phyloP scores from a whole-genome alignment of 345 rosid genomes.

The Camelina neglecta region DNA sequence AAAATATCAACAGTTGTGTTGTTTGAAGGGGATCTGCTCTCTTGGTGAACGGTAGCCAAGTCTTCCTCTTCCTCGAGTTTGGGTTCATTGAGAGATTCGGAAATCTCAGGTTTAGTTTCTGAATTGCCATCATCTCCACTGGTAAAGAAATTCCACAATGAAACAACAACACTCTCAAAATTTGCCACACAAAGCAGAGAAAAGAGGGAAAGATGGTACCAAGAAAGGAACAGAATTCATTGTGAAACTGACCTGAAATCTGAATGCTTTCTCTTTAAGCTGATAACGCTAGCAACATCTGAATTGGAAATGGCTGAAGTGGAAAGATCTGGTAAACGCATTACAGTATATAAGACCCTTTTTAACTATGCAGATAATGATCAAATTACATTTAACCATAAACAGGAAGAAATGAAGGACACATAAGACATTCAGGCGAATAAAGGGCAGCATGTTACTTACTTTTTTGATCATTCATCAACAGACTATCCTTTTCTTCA shows the following conservation, averaged over 20 bases:
- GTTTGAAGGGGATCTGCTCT: slow-evolving; percentile 43
- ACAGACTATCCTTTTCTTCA: slow-evolving; percentile 36
- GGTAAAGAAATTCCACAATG: slow-evolving; percentile 27
- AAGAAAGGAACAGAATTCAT: slow-evolving; percentile 8
- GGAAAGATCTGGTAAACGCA: slow-evolving; percentile 38
- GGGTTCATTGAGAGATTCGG: slow-evolving; percentile 48
- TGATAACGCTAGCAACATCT: slow-evolving; percentile 51
- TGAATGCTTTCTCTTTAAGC: slow-evolving; percentile 64
- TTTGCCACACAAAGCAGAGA: slow-evolving; percentile 8
- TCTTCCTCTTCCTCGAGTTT: slow-evolving; percentile 54
- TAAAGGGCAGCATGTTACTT: slow-evolving; percentile 27
- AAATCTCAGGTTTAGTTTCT: slow-evolving; percentile 47
- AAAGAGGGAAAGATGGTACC: slow-evolving; percentile 25
- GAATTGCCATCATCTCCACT: slow-evolving; percentile 50
- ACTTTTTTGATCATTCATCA: slow-evolving; percentile 46
- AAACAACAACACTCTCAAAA: slow-evolving; percentile 25
- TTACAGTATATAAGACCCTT: slow-evolving; percentile 15
- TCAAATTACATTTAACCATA: slow-evolving; percentile 17
- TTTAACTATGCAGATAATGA: slow-evolving; percentile 23
- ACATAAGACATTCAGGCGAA: slow-evolving; percentile 6
- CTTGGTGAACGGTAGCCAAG: slow-evolving; percentile 44
- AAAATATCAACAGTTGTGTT: slow-evolving; percentile 61
- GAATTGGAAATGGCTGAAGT: slow-evolving; percentile 38
- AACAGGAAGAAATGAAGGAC: slow-evolving; percentile 16
- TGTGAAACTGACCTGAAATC: slow-evolving; percentile 59